Evolutionary conservation across 179 eudicot genomes (phyloP), one percentile per base, ranked within the genome.

Genomic region (Monotropa hypopitys): DNA sequence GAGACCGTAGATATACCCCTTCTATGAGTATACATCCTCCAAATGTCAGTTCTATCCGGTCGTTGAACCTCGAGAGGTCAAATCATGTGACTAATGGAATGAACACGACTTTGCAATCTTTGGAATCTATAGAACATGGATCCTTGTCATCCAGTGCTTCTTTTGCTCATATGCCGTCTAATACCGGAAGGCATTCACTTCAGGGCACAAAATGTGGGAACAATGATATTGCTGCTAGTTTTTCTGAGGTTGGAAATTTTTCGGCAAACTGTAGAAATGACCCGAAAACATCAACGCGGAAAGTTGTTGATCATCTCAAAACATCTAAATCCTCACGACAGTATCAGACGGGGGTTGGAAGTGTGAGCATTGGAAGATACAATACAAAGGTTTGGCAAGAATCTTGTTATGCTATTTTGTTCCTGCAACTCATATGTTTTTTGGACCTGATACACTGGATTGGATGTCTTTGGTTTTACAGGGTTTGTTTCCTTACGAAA

Each of bases 401-500:
- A 77, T 81, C 10, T 74, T 71, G 53, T 61, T 49, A 20, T 70
- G 70, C 51, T 72, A 38, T 62, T 76, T 38, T 67, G 21, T 66
- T 46, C 54, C 11, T 5, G 12, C 21, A 65, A 35, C 70, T 65
- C 32, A 18, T 72, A 11, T 46, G 42, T 1, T 72, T 62, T 70
- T 38, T 32, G 47, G 8, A 70, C 72, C 35, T 80, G 73, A 46
- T 74, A n/a, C 46, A 62, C 33, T 49, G 63, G 49, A 76, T 16
- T 42, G 72, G 67, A 47, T 75, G 45, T 65, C 69, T 70, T 69
- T 53, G 5, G 4, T 74, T 75, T 81, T 79, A 78, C 89, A 93
- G 98, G 94, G 86, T 66, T 81, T 90, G 73, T 90, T 90, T 77
- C 78, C 94, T 1, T 92, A 92, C 79, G 97, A 94, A 1, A 57